Evolutionary conservation across 768 basidiomycete species (phyloP), one percentile per base, ranked within the genome.

Genomic region (Plicaturopsis crispa): DNA sequence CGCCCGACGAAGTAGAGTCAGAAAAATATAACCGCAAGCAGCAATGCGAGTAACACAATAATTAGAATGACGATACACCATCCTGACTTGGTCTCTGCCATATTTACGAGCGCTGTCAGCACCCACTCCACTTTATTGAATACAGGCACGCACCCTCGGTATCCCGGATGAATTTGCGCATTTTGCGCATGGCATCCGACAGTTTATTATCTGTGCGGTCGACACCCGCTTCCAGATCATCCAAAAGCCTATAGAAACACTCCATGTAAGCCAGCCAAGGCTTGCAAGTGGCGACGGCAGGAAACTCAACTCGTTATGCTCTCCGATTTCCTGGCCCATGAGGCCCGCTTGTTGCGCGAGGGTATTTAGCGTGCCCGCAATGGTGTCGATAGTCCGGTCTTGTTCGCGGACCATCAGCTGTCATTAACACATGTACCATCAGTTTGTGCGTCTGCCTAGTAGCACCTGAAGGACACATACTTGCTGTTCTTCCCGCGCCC

Each of bases 31-130:
- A 91, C 87, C 4, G 80, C 75, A 22, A 92, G 57, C 8, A 97
- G 67, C 16, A 98, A 67, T 20, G 81, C 67, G 58, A 80, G 64
- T 1, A 97, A 69, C 16, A 97, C 69, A 24, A 91, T 68, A 28
- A 89, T 86, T 21, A 97, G 69, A 39, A 93, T 77, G 22, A 80
- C 69, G 38, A 98, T 84, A 55, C 88, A 91, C 82, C 87, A 96
- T 22, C 86, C 85, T 24, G 87, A 90, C 44, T 84, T 84, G 30
- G 80, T 85, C 55, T 91, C 92, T 82, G 53, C 6, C 10, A 20
- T 4, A 30, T 26, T 35, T 21, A 36, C 26, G 39, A 39, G 35
- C 30, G 10, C 26, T 16, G 31, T 17, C 26, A 14, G 28, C 14
- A 6, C 5, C 19, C 4, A 16, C 28, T 10, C 33, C 24, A 19